Conservation (phyloP, 345 rosid species). For the Eucalyptus erythrocorys region DNA sequence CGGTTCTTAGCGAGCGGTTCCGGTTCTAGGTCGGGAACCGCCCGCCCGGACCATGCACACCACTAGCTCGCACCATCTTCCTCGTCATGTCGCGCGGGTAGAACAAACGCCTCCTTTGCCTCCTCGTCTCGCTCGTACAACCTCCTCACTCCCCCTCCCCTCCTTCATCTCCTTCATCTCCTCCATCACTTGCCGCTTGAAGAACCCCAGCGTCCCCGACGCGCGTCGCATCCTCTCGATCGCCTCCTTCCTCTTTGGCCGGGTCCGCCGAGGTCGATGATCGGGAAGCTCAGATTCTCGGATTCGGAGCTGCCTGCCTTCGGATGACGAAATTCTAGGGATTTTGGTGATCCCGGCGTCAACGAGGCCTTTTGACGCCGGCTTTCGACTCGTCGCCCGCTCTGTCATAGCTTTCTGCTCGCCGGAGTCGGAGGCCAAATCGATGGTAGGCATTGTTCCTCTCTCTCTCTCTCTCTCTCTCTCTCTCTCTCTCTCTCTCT, state of each 20-base stretch:
- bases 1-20: too few relatives aligned
- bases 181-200: neutral
- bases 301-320: neutral
- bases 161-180: neutral
- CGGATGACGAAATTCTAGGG: neutral
- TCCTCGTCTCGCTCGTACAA: conserved; percentile 12
- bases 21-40: too few relatives aligned
- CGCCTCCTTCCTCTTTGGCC: neutral
- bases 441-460: neutral
- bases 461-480: neutral
- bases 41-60: too few relatives aligned
- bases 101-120: neutral
- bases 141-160: neutral
- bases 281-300: conserved; percentile 5
- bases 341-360: neutral
- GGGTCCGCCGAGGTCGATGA: conserved; percentile 20
- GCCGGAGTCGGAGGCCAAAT: neutral
- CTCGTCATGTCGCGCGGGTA: neutral
- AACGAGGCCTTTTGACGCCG: conserved; percentile 4
- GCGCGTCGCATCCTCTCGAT: neutral
- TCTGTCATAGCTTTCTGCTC: neutral
- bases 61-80: too few relatives aligned
- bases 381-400: neutral
- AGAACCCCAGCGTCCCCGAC: conserved; percentile 8
- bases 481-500: neutral